Base-by-base conservation (phyloP, 1,284 basidiomycete genomes). In the Ganoderma sinense region DNA sequence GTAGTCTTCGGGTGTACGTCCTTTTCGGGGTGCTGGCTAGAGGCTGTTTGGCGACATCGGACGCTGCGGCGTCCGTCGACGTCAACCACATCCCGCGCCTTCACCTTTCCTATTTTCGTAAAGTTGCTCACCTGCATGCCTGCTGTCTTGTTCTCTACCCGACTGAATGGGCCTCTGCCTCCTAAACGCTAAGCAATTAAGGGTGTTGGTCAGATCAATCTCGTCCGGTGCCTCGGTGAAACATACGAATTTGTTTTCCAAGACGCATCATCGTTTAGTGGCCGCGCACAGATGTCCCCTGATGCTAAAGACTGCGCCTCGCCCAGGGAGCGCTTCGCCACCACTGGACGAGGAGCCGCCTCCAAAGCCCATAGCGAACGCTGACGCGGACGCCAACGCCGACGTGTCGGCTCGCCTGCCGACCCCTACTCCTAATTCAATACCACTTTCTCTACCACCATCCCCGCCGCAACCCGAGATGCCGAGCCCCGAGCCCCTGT, bases 221-320 rank as follows among this genome's bases (percentile, higher is more conserved):
- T 31, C 31, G 56, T 16, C 56, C 48, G 23, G 48, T 51, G 23
- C 48, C 23, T 51, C 23, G 23, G 20, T 51, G 56, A 56, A 56
- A 33, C 33, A 56, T 29, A 31, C 18, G 56, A 31, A 59, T 60
- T 14, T 39, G 33, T 60, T 41, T 41, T 61, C 29, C n/a, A 23
- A 16, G 8, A 40, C 13, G 16, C 45, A 45, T 64, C 62, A 45
- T 41, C 62, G 45, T 62, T 51, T 31, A 18, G 40, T 36, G 41
- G 43, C 48, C 26, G 41, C 62, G 55, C 60, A 64, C 23, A 64
- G 41, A 62, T 43, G 40, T 41, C 63, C 56, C 29, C 60, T 65
- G 64, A 69, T 62, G 64, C 68, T 69, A 40, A 65, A 69, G 23
- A 39, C 63, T 53, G 68, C 48, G 68, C 68, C 48, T 69, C 68